Percentiles rank a stretch among this genome's conserved stretches.
phyloP scores from a whole-genome alignment of 2,329 filamentous ascomycete genomes.

The Colletotrichum endophyticum region DNA sequence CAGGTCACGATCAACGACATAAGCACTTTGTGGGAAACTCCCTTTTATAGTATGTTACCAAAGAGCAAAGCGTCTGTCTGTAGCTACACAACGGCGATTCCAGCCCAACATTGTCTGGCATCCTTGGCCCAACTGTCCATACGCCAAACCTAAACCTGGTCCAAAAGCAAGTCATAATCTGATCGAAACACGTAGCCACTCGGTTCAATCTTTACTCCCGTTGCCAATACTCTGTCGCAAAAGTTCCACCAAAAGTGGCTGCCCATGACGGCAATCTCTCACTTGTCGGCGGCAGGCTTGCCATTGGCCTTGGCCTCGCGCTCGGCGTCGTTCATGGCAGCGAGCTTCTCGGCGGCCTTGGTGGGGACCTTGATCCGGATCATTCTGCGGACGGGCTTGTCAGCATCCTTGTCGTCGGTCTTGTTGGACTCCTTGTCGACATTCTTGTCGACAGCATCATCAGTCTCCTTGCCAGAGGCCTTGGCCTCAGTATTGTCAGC shows the following conservation, averaged over 20 bases:
- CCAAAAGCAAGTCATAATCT: background rate
- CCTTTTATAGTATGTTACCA: background rate
- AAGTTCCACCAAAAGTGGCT: background rate
- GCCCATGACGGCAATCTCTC: rapidly evolving
- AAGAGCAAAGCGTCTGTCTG: background rate
- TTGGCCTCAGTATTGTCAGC: background rate
- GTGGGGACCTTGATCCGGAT: background rate
- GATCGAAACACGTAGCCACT: background rate
- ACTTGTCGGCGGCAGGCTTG: background rate
- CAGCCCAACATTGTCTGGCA: background rate
- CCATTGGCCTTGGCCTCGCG: background rate
- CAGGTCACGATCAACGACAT: rapidly evolving
- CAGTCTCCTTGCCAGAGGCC: background rate
- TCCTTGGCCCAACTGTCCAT: background rate
- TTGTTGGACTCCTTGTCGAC: background rate
- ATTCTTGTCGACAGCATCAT: background rate
- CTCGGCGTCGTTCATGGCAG: background rate
- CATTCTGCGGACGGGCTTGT: background rate
- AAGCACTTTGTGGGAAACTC: background rate
- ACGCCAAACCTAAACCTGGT: background rate
- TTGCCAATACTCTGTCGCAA: background rate
- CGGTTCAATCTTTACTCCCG: background rate
- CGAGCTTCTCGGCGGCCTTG: background rate
- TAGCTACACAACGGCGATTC: background rate
- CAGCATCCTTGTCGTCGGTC: background rate